These are phyloP conservation scores for Asterella californica DNA, from an alignment of 225 moss, liverwort and hornwort species.

Conservation along the genomic window DNA sequence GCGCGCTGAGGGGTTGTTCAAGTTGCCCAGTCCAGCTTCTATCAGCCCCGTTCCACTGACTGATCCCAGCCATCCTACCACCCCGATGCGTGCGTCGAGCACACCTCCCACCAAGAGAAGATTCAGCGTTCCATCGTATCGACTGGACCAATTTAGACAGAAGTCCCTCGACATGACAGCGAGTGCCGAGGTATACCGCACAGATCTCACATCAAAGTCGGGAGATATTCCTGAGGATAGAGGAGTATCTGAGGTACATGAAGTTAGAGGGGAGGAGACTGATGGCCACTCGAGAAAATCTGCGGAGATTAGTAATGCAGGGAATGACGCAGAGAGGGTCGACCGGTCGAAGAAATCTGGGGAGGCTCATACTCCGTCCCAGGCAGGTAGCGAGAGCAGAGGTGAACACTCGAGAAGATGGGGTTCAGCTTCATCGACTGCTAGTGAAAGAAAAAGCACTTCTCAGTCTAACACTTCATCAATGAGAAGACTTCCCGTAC, in stretches of 20 bases:
- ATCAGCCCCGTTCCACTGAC: slow-evolving; percentile 32
- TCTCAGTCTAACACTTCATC: slow-evolving; percentile 1
- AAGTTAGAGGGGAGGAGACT: neutral
- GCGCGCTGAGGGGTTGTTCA: slow-evolving; percentile 38
- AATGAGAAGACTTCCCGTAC: slow-evolving; percentile 14
- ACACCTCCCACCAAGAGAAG: neutral
- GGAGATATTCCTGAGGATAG: neutral
- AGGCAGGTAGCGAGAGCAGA: neutral
- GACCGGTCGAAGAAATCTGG: slow-evolving; percentile 1
- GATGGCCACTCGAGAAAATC: slow-evolving; percentile 3
- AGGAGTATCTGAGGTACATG: neutral
- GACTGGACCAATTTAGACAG: slow-evolving; percentile 4
- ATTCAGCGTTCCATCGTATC: slow-evolving; percentile 3
- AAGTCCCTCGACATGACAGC: slow-evolving; percentile 6
- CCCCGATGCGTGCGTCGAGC: slow-evolving; percentile 1
- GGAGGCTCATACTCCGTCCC: neutral
- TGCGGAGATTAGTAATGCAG: neutral
- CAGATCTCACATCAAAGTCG: slow-evolving; percentile 13
- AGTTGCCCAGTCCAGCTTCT: slow-evolving; percentile 34
- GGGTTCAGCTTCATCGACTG: slow-evolving; percentile 10
- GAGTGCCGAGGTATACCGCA: neutral
- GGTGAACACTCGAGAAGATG: slow-evolving; percentile 11
- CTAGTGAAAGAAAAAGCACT: slow-evolving; percentile 8
- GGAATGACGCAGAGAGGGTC: too few relatives aligned
- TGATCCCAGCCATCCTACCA: neutral